Evolutionary conservation across 2,329 filamentous ascomycete genomes (phyloP).

Genomic region (Scytalidium sp.): DNA sequence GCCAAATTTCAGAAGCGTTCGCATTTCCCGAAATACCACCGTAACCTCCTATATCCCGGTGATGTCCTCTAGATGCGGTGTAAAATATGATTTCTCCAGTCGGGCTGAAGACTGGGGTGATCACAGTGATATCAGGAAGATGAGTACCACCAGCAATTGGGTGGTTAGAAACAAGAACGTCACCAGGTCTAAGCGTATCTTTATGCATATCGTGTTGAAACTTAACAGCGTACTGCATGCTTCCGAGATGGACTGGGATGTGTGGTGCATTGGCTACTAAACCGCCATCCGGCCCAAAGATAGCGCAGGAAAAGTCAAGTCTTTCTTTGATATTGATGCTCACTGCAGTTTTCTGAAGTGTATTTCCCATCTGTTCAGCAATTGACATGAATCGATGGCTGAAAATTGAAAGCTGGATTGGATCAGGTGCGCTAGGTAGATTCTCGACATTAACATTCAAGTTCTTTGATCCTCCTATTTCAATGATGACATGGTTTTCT

Average conservation of each 20-base stretch:
- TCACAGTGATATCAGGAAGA: conserved; percentile 78
- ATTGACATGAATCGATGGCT: conserved; percentile 81
- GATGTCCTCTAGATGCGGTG: conserved; percentile 71
- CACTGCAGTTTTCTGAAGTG: conserved; percentile 75
- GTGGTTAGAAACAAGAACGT: conserved; percentile 80
- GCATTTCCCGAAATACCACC: too few relatives aligned
- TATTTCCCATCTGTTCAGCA: conserved; percentile 77
- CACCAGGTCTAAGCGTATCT: conserved; percentile 69
- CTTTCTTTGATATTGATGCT: conserved; percentile 78
- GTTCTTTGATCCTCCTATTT: conserved; percentile 32
- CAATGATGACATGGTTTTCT: conserved; percentile 72
- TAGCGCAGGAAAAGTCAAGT: conserved; percentile 75
- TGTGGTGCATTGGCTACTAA: conserved; percentile 77
- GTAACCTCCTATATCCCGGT: conserved; percentile 81
- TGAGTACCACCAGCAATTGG: conserved; percentile 72
- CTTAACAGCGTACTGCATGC: conserved; percentile 42
- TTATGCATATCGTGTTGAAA: conserved; percentile 76
- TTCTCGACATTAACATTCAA: conserved; percentile 48
- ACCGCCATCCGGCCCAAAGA: conserved; percentile 71
- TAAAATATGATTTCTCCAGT: conserved; percentile 74
- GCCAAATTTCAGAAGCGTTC: conserved; percentile 60
- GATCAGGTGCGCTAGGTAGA: too few relatives aligned
- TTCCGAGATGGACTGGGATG: conserved; percentile 46
- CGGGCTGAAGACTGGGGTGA: conserved; percentile 70
- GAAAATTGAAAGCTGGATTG: conserved; percentile 73